Percentiles rank a stretch among this genome's conserved stretches.
phyloP scores from a whole-genome alignment of 768 basidiomycete genomes.

The Termitomyces sp. region DNA sequence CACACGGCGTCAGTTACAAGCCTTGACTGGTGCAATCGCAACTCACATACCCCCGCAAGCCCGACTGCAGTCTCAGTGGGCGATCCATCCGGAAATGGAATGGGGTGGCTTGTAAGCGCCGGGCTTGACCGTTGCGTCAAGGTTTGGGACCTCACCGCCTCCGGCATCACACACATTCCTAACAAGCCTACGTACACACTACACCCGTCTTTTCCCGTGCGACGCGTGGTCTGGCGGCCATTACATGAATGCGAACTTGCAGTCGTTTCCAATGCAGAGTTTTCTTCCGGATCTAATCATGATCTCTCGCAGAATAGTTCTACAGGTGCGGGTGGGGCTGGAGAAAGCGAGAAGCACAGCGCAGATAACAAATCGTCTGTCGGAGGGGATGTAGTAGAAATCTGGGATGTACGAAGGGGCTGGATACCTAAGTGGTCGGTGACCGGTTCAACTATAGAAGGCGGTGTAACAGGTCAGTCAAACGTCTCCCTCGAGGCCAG shows the following conservation, averaged over 20 bases:
- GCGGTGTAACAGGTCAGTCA: conserved; percentile 65
- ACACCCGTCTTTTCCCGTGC: conserved; percentile 70
- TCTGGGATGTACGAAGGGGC: conserved; percentile 81
- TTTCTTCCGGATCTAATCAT: conserved; percentile 24
- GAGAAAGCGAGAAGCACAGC: conserved; percentile 6
- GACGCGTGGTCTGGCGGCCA: conserved; percentile 74
- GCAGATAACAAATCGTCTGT: conserved; percentile 10
- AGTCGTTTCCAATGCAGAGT: conserved; percentile 61
- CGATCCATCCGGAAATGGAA: conserved; percentile 27
- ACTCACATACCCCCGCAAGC: conserved; percentile 10
- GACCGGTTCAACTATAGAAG: conserved; percentile 57
- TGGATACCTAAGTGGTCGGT: conserved; percentile 85
- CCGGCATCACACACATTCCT: conserved; percentile 45
- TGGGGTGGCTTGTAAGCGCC: conserved; percentile 77
- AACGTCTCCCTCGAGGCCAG: not conserved
- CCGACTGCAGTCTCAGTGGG: conserved; percentile 1
- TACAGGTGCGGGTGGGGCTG: not conserved
- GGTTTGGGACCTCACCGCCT: conserved; percentile 69
- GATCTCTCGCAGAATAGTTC: conserved; percentile 17
- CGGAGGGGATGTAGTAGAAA: conserved; percentile 62
- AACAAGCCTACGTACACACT: conserved; percentile 66
- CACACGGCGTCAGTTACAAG: conserved; percentile 69
- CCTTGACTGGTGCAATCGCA: conserved; percentile 61
- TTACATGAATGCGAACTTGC: conserved; percentile 72
- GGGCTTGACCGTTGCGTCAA: conserved; percentile 79